Evolutionary conservation across 2,329 filamentous ascomycete genomes (phyloP).

Genomic region (Fusarium pseudocircinatum): DNA sequence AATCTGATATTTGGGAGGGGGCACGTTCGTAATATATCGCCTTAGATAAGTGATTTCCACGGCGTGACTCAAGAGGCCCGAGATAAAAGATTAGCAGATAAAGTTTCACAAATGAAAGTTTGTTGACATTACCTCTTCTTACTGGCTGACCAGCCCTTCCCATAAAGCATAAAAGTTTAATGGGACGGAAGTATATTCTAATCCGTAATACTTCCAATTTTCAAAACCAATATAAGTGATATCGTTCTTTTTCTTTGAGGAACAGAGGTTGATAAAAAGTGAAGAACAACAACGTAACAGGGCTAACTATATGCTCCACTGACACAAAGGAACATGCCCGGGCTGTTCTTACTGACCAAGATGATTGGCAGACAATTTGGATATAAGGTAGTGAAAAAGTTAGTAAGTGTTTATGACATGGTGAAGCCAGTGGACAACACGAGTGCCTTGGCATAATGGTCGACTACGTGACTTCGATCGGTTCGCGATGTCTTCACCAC

Average conservation of each 20-base stretch:
- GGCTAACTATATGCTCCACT: background rate
- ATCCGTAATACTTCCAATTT: background rate
- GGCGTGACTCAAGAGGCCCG: background rate
- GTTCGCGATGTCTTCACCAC: too few species aligned
- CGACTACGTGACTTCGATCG: fast-evolving
- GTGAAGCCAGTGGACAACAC: background rate
- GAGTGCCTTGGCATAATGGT: too few species aligned
- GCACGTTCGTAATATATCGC: fast-evolving
- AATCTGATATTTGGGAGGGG: fast-evolving
- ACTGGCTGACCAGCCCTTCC: background rate
- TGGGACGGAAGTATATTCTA: background rate
- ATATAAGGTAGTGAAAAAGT: fast-evolving
- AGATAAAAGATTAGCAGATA: background rate
- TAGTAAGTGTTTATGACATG: fast-evolving
- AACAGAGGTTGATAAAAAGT: fast-evolving
- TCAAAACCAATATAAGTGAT: fast-evolving
- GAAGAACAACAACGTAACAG: background rate
- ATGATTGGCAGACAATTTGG: fast-evolving
- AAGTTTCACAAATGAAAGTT: background rate
- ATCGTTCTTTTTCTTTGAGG: fast-evolving
- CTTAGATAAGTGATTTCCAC: background rate
- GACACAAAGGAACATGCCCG: fast-evolving
- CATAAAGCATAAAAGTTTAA: background rate
- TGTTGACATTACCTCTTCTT: background rate
- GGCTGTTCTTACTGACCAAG: background rate